Evolutionary conservation across 441 rosid genomes (phyloP), one percentile per base, ranked within the genome.

Genomic region (Croton laevigatus): DNA sequence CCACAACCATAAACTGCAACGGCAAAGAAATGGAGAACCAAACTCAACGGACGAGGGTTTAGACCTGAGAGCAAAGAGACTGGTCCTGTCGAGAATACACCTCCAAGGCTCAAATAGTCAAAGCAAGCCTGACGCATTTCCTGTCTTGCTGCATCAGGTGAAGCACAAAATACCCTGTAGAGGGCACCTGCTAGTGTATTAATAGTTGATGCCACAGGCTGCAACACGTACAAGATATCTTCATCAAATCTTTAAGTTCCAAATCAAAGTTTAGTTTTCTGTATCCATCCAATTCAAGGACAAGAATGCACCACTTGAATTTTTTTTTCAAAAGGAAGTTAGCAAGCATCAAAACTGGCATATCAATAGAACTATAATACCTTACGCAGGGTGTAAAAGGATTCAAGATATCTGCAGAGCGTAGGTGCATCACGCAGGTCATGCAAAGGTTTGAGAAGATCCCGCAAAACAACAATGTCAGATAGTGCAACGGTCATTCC

Each of bases 401-500:
- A 89, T 69, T 91, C 95, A 0, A 89, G 95, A 73, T 89, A 88
- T 57, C 78, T 83, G 87, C 95, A 84, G 17, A 91, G 91, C 40
- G 82, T 77, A 19, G 86, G 70, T 2, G 87, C 84, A 11, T 89
- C 86, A 19, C 68, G 80, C 51, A 91, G 87, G 79, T 87, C 87
- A 6, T 12, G 80, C 46, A 89, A 71, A 23, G 89, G 93, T 71
- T 80, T 83, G 3, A 91, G 91, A 46, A 89, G 93, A 75, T 88
- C 72, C 23, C 89, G 86, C 12, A 88, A 76, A 59, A 89, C 85
- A 53, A 89, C 93, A 6, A 91, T 81, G 71, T 91, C 97, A 13
- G 93, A 88, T 63, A 91, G 78, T 49, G 91, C 93, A 9, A 89
- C 97, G 0, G 97, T 91, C 97, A 88, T 91, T 77, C 97, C 97